Evolutionary conservation across 1,139 yeast genomes (phyloP).

Genomic region (Geotrichum carabidarum): DNA sequence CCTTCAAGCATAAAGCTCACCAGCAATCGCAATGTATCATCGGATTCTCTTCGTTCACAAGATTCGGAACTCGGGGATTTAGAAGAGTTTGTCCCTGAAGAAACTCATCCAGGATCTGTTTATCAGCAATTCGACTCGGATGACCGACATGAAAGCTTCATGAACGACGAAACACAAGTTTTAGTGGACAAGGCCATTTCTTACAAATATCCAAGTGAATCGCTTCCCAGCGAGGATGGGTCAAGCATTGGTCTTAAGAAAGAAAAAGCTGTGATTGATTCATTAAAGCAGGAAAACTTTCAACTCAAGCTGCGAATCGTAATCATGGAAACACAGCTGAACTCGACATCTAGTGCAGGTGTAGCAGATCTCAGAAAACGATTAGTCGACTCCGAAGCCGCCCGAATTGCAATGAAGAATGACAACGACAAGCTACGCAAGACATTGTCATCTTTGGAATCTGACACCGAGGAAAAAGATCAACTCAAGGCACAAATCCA

Average conservation of each 20-base stretch:
- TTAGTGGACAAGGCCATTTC: constrained; percentile 4
- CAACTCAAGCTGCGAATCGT: constrained; percentile 23
- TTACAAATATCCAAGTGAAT: background rate
- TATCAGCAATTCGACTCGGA: background rate
- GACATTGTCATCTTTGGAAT: constrained; percentile 17
- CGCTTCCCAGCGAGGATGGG: constrained; percentile 3
- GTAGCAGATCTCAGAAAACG: constrained; percentile 23
- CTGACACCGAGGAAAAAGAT: constrained; percentile 9
- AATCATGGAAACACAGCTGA: constrained; percentile 22
- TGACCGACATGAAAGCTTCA: background rate
- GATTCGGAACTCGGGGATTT: constrained; percentile 13
- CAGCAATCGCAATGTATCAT: background rate
- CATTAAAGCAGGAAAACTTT: constrained; percentile 22
- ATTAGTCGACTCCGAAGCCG: constrained; percentile 23
- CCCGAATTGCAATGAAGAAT: constrained; percentile 20
- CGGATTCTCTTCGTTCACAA: constrained; percentile 9
- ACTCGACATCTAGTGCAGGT: constrained; percentile 21
- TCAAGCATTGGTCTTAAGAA: constrained; percentile 12
- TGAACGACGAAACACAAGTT: constrained; percentile 3
- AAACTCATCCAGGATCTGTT: background rate
- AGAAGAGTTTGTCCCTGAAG: constrained; percentile 12
- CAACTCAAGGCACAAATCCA: background rate
- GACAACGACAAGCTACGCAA: constrained; percentile 24
- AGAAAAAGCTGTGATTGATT: constrained; percentile 18
- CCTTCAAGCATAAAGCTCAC: background rate